Evolutionary conservation across 2,329 filamentous ascomycete genomes (phyloP), one percentile per base, ranked within the genome.

Genomic region (Clonostachys rosea): DNA sequence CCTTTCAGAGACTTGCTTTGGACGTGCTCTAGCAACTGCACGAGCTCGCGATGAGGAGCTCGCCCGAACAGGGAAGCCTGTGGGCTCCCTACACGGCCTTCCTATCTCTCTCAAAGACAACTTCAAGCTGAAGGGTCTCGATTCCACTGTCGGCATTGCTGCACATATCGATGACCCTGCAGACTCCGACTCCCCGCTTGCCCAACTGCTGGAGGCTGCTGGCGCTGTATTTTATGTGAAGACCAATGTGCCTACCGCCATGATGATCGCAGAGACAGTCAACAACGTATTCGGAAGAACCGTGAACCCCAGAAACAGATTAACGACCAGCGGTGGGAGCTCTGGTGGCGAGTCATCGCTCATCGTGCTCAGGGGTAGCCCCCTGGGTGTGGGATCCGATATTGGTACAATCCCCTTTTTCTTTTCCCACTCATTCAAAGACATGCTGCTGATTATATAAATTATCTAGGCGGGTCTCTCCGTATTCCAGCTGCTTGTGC

Each of bases 101-200:
- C 82, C 82, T 4, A 63, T 85, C 33, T 82, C 83, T 0, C 72
- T 90, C 42, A 90, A 90, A 57, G 86, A 89, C 64, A 83, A 84
- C 57, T 84, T 88, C 69, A 76, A 87, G 49, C 66, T 87, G 13
- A 59, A 62, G 3, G 81, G 81, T 6, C 70, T 81, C 12, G 81
- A 84, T 51, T 70, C 79, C 18, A 83, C 81, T 0, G 73, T 85
- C 1, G 85, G 86, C 6, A 84, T 90, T 50, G 76, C 77, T 0
- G 75, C 76, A 1, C 74, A 85, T 48, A 79, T 84, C 5, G 74
- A 75, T 37, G 70, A 83, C 42, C 81, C 84, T 0, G 81, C 72
- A 0, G 47, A 57, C 4, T 50, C 59, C 8, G 72, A 78, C 30
- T 58, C 72, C 5, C 57, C 64, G 5, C 61, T 76, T 1, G 67